Evolutionary conservation across 208 protist species (phyloP).

Genomic region (Trypanosoma conorhini): DNA sequence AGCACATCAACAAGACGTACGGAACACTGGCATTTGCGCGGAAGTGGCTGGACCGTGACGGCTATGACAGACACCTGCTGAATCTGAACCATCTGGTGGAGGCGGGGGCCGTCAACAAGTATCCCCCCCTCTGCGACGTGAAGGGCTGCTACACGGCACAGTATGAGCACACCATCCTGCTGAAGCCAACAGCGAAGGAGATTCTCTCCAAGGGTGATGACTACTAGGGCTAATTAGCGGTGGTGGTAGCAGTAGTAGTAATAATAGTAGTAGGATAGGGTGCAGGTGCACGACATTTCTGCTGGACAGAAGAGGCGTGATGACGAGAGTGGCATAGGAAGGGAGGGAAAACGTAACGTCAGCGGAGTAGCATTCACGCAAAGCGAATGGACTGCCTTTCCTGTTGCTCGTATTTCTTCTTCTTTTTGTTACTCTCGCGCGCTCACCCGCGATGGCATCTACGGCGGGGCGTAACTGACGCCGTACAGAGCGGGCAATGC

Average conservation of each 20-base stretch:
- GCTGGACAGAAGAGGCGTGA: background rate
- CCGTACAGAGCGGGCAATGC: background rate
- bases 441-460: no score
- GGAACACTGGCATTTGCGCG: conserved; percentile 98
- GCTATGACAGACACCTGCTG: conserved; percentile 91
- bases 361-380: background rate
- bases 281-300: background rate
- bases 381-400: background rate
- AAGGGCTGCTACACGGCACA: conserved; percentile 98
- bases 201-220: conserved; percentile 96
- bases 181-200: conserved; percentile 96
- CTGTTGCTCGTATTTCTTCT: no score
- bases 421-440: no score
- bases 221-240: conserved; percentile 91
- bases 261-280: conserved; percentile 1
- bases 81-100: conserved; percentile 88
- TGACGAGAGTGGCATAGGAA: background rate
- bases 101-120: conserved; percentile 91
- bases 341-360: background rate
- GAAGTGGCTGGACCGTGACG: conserved; percentile 96
- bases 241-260: background rate
- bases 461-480: no score
- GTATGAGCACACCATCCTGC: conserved; percentile 97
- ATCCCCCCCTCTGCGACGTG: conserved; percentile 97
- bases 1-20: conserved; percentile 92